Evolutionary conservation across 768 basidiomycete species (phyloP).

Genomic region (Panaeolus papilionaceus): DNA sequence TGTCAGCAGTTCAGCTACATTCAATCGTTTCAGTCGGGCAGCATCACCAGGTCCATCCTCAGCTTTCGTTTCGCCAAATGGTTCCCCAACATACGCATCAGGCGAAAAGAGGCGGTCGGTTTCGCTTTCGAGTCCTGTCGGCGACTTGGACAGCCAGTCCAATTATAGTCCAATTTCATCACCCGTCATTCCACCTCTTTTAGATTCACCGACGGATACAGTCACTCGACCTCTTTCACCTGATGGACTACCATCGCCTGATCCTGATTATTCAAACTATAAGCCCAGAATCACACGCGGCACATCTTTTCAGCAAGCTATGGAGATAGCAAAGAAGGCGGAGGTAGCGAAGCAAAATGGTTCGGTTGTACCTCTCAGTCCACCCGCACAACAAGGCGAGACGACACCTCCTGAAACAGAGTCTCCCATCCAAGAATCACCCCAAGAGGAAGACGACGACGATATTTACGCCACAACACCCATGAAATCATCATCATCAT

Average conservation of each 20-base stretch:
- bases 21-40: constrained; percentile 30
- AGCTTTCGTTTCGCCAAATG: constrained; percentile 22
- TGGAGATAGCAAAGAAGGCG: constrained; percentile 47
- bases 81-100: constrained; percentile 13
- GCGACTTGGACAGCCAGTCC: constrained; percentile 28
- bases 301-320: constrained; percentile 46
- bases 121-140: constrained; percentile 36
- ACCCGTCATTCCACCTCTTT: constrained; percentile 37
- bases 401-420: background rate
- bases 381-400: background rate
- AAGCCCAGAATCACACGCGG: constrained; percentile 32
- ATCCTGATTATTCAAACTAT: constrained; percentile 22
- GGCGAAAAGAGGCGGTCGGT: constrained; percentile 35
- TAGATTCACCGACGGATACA: constrained; percentile 29
- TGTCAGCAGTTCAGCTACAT: constrained; percentile 34
- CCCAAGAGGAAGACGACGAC: constrained; percentile 4
- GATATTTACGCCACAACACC: constrained; percentile 4
- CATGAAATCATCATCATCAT: background rate
- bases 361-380: background rate
- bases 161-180: constrained; percentile 37
- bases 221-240: constrained; percentile 21
- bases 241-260: constrained; percentile 25
- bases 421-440: background rate
- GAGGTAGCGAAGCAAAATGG: constrained; percentile 36
- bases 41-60: constrained; percentile 28